These are phyloP conservation scores for Salix caprea DNA, from an alignment of 345 rosid genomes.

Conservation along the genomic window DNA sequence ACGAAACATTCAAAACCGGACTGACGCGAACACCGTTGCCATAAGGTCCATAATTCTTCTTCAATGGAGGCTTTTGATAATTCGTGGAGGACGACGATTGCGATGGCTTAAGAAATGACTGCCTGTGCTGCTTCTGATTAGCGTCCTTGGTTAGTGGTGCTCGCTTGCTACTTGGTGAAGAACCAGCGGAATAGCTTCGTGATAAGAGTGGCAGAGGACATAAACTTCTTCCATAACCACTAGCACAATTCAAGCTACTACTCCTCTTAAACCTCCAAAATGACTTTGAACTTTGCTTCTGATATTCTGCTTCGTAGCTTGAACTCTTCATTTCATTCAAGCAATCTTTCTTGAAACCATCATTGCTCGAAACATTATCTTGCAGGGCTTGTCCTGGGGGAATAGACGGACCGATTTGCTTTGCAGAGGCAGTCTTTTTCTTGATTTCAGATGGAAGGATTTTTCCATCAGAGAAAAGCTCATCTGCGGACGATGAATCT, in stretches of 20 bases:
- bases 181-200: slow-evolving; percentile 73
- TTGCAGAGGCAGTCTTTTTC: slow-evolving; percentile 22
- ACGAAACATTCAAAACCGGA: slow-evolving; percentile 67
- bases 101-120: slow-evolving; percentile 19
- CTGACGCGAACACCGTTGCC: slow-evolving; percentile 48
- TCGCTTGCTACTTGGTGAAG: slow-evolving; percentile 33
- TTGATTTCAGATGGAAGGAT: slow-evolving; percentile 27
- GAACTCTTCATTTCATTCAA: slow-evolving; percentile 25
- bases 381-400: background rate
- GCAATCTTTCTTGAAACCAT: slow-evolving; percentile 12
- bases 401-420: background rate
- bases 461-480: slow-evolving; percentile 31
- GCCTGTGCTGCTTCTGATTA: slow-evolving; percentile 46
- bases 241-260: slow-evolving; percentile 67
- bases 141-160: slow-evolving; percentile 28
- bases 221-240: slow-evolving; percentile 58
- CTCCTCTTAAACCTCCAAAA: slow-evolving; percentile 81
- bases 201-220: slow-evolving; percentile 76
- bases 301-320: slow-evolving; percentile 25
- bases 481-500: slow-evolving; percentile 25
- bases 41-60: slow-evolving; percentile 53
- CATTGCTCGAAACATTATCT: background rate
- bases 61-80: slow-evolving; percentile 72
- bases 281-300: slow-evolving; percentile 51
- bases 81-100: slow-evolving; percentile 22